Conservation (phyloP, 371 early-diverging fungal species). For the Mycotypha africana region DNA sequence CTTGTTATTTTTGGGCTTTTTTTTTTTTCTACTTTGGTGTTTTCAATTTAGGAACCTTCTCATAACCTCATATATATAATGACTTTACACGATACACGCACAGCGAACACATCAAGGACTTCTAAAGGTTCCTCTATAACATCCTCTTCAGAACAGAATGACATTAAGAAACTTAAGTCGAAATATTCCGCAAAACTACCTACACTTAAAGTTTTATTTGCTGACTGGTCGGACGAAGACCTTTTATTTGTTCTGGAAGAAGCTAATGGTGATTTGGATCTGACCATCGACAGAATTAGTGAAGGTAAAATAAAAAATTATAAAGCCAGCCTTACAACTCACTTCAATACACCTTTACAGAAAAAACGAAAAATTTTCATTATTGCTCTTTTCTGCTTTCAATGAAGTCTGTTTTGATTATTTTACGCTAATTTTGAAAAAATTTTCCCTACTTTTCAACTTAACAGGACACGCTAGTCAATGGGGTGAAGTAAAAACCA, state of each 20-base stretch:
- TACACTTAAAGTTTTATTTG: constrained; percentile 77
- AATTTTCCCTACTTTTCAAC: background rate
- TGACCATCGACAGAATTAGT: constrained; percentile 75
- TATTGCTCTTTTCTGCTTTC: too few species aligned
- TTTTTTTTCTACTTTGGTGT: constrained; percentile 11
- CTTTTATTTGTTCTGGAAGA: constrained; percentile 82
- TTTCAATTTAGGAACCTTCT: background rate
- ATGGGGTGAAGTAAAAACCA: constrained; percentile 91
- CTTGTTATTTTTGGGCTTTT: too few species aligned
- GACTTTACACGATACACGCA: constrained; percentile 31
- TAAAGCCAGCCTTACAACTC: too few species aligned
- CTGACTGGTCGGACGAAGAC: constrained; percentile 89
- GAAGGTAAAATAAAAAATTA: constrained; percentile 78
- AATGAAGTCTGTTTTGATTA: too few species aligned
- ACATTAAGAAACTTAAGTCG: constrained; percentile 56
- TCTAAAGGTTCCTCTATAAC: background rate
- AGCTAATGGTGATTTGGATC: constrained; percentile 79
- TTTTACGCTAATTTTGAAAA: too few species aligned
- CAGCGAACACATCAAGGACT: constrained; percentile 23
- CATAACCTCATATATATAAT: constrained; percentile 11
- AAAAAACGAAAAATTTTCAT: too few species aligned
- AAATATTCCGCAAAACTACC: constrained; percentile 63
- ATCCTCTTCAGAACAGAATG: constrained; percentile 22
- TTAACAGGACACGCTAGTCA: constrained; percentile 73
- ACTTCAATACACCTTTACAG: too few species aligned